Percentiles rank a stretch among this genome's conserved stretches.
phyloP scores from a whole-genome alignment of 2,329 filamentous ascomycete genomes.

The Fusarium tjaetaba region DNA sequence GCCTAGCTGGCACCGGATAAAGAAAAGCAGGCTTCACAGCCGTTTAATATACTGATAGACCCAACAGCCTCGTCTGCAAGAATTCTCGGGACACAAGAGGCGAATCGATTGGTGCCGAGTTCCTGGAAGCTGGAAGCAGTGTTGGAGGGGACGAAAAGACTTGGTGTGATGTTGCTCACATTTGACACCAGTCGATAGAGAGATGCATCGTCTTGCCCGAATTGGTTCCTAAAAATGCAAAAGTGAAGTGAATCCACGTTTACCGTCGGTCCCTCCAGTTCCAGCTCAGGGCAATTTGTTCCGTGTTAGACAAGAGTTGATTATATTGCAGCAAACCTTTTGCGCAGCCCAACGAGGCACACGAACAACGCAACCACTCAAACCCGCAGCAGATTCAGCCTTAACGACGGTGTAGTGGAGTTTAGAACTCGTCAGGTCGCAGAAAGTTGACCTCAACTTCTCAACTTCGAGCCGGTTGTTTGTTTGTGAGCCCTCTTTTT shows the following conservation, averaged over 20 bases:
- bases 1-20: slow-evolving; percentile 35
- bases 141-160: slow-evolving; percentile 9
- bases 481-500: slow-evolving; percentile 24
- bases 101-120: slow-evolving; percentile 6
- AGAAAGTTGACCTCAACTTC: slow-evolving; percentile 24
- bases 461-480: slow-evolving; percentile 25
- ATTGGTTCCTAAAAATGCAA: slow-evolving; percentile 32
- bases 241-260: slow-evolving; percentile 19
- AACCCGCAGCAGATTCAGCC: slow-evolving; percentile 14
- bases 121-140: slow-evolving; percentile 22
- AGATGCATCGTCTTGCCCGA: slow-evolving; percentile 41
- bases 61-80: slow-evolving; percentile 1
- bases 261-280: slow-evolving; percentile 24
- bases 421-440: slow-evolving; percentile 23
- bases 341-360: slow-evolving; percentile 5
- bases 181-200: slow-evolving; percentile 32
- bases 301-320: slow-evolving; percentile 8
- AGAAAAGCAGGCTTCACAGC: not conserved
- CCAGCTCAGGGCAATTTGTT: slow-evolving; percentile 16
- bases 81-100: slow-evolving; percentile 5
- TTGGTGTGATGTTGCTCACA: slow-evolving; percentile 40
- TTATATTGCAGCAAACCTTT: slow-evolving; percentile 24
- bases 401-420: slow-evolving; percentile 21
- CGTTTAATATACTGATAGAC: not conserved
- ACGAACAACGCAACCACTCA: slow-evolving; percentile 31